Base-by-base conservation (phyloP, 1,284 basidiomycete species). In the Peniophora sp. region DNA sequence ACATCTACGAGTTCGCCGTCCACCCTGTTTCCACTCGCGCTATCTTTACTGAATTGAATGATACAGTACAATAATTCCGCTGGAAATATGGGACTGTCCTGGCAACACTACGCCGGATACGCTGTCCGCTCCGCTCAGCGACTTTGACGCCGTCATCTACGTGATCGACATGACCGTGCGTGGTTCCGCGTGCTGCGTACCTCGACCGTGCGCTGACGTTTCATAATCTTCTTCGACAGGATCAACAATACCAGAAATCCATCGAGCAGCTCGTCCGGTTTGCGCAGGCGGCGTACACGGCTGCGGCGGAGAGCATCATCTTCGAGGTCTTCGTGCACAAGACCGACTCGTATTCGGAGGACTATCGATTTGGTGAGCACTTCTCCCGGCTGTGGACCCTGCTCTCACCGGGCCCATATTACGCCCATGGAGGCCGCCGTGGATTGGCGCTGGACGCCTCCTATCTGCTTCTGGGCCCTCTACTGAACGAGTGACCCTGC, bases 251-350 rank as follows among this genome's bases (percentile, higher is more conserved):
- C 63, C 82, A 83, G 57, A 77, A 91, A 56, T 82, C 91, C 6
- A 85, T 96, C 51, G 75, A 81, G 32, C 85, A 85, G 57, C 81
- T 95, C 45, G 82, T 90, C 44, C 81, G 87, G 49, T 83, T 90
- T 59, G 83, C 92, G 52, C 73, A 84, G 27, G 76, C 80, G 1
- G 85, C 85, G 1, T 87, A 85, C 62, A 76, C 83, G 39, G 77
- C 84, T 45, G 93, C 93, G 61, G 88, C 85, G 5, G 72, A 76
- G 43, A 82, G 96, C 54, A 32, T 32, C 27, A 84, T 86, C 54
- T 79, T 98, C 44, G 92, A 97, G 64, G 85, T 98, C 22, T 97
- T 99, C 62, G 88, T 97, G 15, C 96, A 99, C 73, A 99, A 99
- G 69, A 87, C 92, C 15, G 96, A 98, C 66, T 88, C 87, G 39